These are phyloP conservation scores for Volvox carteri DNA, from an alignment of 163 green algal genomes.

Conservation along the genomic window DNA sequence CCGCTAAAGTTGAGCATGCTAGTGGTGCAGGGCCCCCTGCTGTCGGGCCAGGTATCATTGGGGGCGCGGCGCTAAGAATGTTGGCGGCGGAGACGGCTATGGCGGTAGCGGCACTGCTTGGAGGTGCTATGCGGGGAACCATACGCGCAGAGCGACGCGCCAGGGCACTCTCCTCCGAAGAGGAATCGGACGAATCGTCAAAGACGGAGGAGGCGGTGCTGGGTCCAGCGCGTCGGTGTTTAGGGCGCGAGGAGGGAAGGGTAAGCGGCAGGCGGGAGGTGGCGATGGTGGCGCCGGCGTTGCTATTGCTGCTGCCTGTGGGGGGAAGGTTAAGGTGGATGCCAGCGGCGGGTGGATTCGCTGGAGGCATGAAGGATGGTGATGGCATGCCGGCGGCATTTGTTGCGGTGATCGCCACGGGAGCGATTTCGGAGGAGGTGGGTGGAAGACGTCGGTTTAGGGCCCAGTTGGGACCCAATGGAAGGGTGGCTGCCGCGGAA, in stretches of 20 bases:
- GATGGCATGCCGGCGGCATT: neutral
- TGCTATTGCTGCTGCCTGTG: neutral
- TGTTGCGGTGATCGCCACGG: too few relatives aligned
- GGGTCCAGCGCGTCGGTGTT: neutral
- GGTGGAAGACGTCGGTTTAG: too few relatives aligned
- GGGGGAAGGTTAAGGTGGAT: neutral
- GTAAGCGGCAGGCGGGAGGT: neutral
- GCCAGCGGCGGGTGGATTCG: neutral
- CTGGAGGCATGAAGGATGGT: neutral
- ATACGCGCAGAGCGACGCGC: constrained; percentile 22
- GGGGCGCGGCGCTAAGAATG: too few relatives aligned
- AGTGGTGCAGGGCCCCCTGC: too few relatives aligned
- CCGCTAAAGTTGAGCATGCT: too few relatives aligned
- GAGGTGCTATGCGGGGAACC: neutral
- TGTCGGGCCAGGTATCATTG: too few relatives aligned
- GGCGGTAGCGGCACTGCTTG: neutral
- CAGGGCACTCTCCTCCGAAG: neutral
- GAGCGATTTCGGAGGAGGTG: too few relatives aligned
- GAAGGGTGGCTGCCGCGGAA: too few relatives aligned
- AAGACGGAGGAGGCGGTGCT: constrained; percentile 26
- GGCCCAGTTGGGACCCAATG: too few relatives aligned
- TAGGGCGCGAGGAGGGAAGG: neutral
- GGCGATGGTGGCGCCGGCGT: neutral
- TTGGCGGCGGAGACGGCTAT: neutral
- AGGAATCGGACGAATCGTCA: neutral